phyloP scores from a whole-genome alignment of 1,284 basidiomycete species.

The Schizophyllum amplum region DNA sequence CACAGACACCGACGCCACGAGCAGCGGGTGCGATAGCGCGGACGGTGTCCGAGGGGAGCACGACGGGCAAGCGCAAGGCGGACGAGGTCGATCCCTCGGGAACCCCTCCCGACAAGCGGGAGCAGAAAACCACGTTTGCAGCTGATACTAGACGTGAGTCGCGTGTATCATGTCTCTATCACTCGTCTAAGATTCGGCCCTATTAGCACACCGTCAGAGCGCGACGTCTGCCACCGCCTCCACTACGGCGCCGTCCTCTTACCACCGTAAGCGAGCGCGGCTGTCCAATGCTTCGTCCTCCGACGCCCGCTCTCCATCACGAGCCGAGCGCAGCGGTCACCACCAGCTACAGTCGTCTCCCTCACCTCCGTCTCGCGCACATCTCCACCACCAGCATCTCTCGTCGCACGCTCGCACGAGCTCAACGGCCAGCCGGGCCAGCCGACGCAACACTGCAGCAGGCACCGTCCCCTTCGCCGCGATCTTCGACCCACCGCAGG shows the following conservation, averaged over 20 bases:
- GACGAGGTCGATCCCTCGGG: slow-evolving; percentile 35
- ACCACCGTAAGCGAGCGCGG: slow-evolving; percentile 57
- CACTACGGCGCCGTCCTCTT: slow-evolving; percentile 57
- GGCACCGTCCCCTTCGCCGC: slow-evolving; percentile 18
- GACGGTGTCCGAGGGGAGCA: slow-evolving; percentile 25
- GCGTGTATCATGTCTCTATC: slow-evolving; percentile 3
- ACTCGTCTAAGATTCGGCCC: slow-evolving; percentile 1
- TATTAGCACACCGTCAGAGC: neutral
- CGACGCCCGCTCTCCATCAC: slow-evolving; percentile 28
- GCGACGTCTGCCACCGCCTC: slow-evolving; percentile 26
- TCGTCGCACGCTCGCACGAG: neutral
- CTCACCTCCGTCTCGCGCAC: slow-evolving; percentile 9
- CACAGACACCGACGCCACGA: slow-evolving; percentile 18
- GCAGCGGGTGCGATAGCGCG: slow-evolving; percentile 17
- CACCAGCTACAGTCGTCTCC: slow-evolving; percentile 10
- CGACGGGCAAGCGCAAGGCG: slow-evolving; percentile 38
- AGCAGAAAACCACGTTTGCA: slow-evolving; percentile 36
- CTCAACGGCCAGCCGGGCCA: neutral
- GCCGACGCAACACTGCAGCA: neutral
- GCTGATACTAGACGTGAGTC: slow-evolving; percentile 34
- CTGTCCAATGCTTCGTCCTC: slow-evolving; percentile 34
- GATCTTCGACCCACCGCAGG: slow-evolving; percentile 7
- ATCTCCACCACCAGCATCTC: slow-evolving; percentile 7
- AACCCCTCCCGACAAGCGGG: slow-evolving; percentile 35
- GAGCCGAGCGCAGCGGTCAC: slow-evolving; percentile 24